phyloP scores from a whole-genome alignment of 177 flowering plant genomes.

The Vitis hybrid region DNA sequence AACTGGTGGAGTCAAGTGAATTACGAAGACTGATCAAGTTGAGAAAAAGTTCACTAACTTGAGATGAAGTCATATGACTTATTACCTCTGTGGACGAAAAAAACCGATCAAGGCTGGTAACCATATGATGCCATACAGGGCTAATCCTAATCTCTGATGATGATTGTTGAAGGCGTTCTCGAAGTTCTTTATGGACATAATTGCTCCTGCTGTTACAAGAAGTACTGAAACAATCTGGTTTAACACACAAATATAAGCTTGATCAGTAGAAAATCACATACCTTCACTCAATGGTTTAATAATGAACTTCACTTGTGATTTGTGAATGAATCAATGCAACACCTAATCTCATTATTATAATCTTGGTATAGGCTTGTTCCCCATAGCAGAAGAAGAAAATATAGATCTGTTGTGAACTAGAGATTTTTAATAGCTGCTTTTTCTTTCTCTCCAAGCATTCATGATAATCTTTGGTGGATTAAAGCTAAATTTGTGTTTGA shows the following conservation, averaged over 20 bases:
- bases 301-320: neutral
- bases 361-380: neutral
- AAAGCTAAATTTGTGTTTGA: neutral
- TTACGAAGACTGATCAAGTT: neutral
- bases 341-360: slow-evolving; percentile 15
- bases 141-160: slow-evolving; percentile 75
- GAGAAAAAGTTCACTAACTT: neutral
- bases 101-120: slow-evolving; percentile 61
- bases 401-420: neutral
- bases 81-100: slow-evolving; percentile 67
- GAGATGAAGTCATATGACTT: neutral
- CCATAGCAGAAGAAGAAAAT: neutral
- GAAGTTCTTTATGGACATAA: slow-evolving; percentile 72
- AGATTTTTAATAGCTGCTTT: neutral
- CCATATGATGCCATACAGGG: slow-evolving; percentile 64
- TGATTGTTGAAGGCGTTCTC: slow-evolving; percentile 64
- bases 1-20: neutral
- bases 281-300: too few relatives aligned
- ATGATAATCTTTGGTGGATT: slow-evolving; percentile 15
- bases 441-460: slow-evolving; percentile 35
- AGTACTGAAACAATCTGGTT: slow-evolving; percentile 54
- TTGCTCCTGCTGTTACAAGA: slow-evolving; percentile 68
- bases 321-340: slow-evolving; percentile 8
- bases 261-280: too few relatives aligned
- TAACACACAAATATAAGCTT: neutral